These are phyloP conservation scores for Graphiopsis chlorocephala DNA, from an alignment of 2,329 filamentous ascomycete species.

Conservation along the genomic window DNA sequence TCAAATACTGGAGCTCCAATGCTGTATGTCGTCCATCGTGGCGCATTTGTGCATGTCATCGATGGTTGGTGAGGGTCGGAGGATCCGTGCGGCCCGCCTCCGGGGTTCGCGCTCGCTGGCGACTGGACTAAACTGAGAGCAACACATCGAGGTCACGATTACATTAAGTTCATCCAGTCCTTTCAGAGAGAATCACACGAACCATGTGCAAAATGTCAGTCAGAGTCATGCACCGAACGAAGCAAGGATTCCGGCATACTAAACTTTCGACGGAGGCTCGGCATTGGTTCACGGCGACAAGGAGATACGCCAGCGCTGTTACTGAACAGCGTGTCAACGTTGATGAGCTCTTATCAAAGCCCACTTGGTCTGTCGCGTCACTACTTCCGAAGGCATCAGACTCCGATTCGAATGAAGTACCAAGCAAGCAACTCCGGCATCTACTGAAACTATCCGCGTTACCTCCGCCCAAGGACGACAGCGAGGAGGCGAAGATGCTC, in stretches of 20 bases:
- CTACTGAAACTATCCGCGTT: slow-evolving; percentile 87
- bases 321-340: slow-evolving; percentile 26
- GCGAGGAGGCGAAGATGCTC: slow-evolving; percentile 69
- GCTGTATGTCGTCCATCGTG: neutral
- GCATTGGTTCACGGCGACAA: neutral
- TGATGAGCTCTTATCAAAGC: slow-evolving; percentile 56
- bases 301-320: neutral
- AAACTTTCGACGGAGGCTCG: neutral
- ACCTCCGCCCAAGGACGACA: slow-evolving; percentile 61
- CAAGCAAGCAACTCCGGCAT: slow-evolving; percentile 70
- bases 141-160: neutral
- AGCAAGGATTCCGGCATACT: neutral
- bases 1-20: neutral
- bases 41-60: slow-evolving; percentile 9
- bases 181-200: neutral
- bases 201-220: neutral
- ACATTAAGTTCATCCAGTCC: neutral
- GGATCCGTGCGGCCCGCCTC: slow-evolving; percentile 9
- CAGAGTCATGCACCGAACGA: neutral
- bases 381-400: slow-evolving; percentile 56
- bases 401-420: slow-evolving; percentile 48
- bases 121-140: neutral
- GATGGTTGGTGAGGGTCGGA: slow-evolving; percentile 6
- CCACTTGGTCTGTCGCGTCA: slow-evolving; percentile 79
- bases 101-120: neutral